phyloP scores from a whole-genome alignment of 73 alveolate species.

The Durusdinium trenchii region DNA sequence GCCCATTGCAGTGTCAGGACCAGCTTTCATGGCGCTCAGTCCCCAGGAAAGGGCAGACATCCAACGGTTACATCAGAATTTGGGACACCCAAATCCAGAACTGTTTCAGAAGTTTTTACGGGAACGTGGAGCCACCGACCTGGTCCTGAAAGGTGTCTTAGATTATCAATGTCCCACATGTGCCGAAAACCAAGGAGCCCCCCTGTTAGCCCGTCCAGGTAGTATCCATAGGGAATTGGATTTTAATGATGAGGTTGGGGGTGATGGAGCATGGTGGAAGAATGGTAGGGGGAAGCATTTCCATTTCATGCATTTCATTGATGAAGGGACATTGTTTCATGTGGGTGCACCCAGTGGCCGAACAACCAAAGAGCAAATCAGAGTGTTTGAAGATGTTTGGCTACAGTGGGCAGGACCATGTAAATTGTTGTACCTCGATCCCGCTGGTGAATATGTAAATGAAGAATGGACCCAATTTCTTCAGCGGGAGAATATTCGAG shows the following conservation, averaged over 20 bases:
- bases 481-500: neutral
- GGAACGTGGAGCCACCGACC: neutral
- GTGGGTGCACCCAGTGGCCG: neutral
- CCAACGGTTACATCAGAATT: neutral
- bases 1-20: neutral
- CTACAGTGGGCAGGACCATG: slow-evolving; percentile 5
- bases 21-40: neutral
- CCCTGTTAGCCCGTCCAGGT: neutral
- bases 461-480: neutral
- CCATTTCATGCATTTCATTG: too few species aligned
- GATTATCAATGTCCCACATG: neutral
- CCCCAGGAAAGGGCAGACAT: neutral
- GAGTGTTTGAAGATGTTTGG: neutral
- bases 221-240: neutral
- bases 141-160: neutral
- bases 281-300: neutral
- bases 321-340: slow-evolving; percentile 12
- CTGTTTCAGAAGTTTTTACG: neutral
- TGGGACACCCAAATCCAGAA: slow-evolving; percentile 16
- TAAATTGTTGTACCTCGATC: neutral
- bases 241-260: slow-evolving; percentile 14
- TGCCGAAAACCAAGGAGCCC: neutral
- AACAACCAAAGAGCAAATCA: neutral
- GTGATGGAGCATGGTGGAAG: neutral
- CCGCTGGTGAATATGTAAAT: slow-evolving; percentile 17